Base-by-base conservation (phyloP, 2,329 filamentous ascomycete genomes). In the Neopestalotiopsis clavispora region DNA sequence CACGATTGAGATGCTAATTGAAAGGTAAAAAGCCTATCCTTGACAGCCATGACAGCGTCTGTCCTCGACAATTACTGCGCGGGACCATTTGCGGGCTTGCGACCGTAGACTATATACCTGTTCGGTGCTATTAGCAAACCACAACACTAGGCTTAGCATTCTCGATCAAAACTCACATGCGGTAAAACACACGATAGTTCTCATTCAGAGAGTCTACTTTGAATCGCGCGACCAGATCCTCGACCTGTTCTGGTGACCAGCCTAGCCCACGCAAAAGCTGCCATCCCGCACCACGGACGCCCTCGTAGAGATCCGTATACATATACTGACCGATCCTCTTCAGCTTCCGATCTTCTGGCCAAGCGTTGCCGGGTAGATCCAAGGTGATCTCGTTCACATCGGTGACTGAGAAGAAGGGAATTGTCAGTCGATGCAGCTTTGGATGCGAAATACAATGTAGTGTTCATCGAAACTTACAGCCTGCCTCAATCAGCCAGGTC, bases 261-360 rank as follows among this genome's bases (percentile, higher is more conserved):
- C 70, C 66, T 30, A 71, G 17, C 17, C 45, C 45, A 1, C 45
- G 45, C n/a, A 52, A 17, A 20, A 52, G 45, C 45, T 61, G 30
- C 34, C 17, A 61, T 13, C 45, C 45, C 6, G 45, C 45, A 52
- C 45, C 45, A 9, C 45, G 45, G n/a, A 62, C 5, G 67, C 67
- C n/a, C 64, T 71, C 49, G 69, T 74, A 52, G 74, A 71, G 32
- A 72, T 65, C 17, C 66, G 68, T 28, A 71, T 69, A 28, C 71
- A 72, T 32, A 69, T 66, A n/a, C 67, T 70, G 59, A 72, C 72
- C 75, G 9, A 76, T 62, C 12, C 69, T 66, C 63, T 73, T 76
- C 49, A 73, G 60, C 59, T 73, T 72, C 23, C 67, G 65, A 40
- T 75, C 73, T 20, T 67, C 67, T 14, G 74, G 70, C 75, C 75